Evolutionary conservation across 495 filamentous ascomycete genomes (phyloP).

Genomic region (Letharia lupina): DNA sequence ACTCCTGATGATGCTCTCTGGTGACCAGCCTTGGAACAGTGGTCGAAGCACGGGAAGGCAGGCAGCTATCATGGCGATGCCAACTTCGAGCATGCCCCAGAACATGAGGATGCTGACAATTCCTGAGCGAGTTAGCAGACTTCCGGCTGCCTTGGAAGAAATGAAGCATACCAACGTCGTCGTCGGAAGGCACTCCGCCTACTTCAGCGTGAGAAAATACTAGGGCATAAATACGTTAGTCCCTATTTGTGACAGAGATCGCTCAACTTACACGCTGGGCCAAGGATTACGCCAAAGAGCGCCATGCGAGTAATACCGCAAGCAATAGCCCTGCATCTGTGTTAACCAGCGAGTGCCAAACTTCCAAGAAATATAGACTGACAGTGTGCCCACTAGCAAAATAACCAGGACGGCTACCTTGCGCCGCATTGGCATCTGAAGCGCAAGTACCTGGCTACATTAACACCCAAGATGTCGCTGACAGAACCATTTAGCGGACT

Average conservation of each 20-base stretch:
- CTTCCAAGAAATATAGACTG: background rate
- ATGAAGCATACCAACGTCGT: background rate
- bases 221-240: background rate
- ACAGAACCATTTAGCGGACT: background rate
- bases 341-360: background rate
- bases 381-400: background rate
- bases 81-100: slow-evolving; percentile 29
- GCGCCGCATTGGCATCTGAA: background rate
- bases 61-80: slow-evolving; percentile 40
- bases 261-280: background rate
- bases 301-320: slow-evolving; percentile 2
- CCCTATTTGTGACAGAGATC: background rate
- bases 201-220: background rate
- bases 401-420: background rate
- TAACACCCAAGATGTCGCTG: background rate
- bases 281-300: background rate
- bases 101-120: slow-evolving; percentile 1
- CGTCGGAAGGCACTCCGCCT: background rate
- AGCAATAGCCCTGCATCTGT: background rate
- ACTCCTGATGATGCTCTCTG: slow-evolving; percentile 1
- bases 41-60: slow-evolving; percentile 42
- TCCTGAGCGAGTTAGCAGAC: background rate
- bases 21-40: slow-evolving; percentile 28
- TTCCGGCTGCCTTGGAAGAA: background rate
- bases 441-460: background rate